Conservation (phyloP, 257 asterid species). For the Dorcoceras hygrometricum region DNA sequence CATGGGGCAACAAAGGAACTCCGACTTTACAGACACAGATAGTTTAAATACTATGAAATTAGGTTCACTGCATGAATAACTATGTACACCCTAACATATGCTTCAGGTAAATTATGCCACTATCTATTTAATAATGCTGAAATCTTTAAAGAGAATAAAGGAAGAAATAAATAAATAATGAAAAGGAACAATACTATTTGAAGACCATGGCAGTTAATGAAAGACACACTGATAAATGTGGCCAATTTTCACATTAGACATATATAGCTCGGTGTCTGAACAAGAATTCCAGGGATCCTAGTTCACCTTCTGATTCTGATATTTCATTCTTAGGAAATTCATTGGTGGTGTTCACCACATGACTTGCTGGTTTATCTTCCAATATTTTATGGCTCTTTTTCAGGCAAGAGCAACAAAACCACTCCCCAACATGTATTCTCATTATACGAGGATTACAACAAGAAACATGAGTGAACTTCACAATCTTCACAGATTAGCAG, state of each 20-base stretch:
- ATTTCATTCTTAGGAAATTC: no score
- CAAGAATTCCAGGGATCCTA: conserved; percentile 56
- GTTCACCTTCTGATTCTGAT: conserved; percentile 40
- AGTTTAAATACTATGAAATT: no score
- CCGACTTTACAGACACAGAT: not conserved
- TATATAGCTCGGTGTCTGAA: conserved; percentile 53
- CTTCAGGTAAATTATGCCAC: no score
- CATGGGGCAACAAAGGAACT: not conserved
- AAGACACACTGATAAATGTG: conserved; percentile 60
- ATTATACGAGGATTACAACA: conserved; percentile 59
- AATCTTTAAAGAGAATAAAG: no score
- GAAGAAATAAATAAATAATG: no score
- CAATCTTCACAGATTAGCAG: conserved; percentile 80
- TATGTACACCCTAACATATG: no score
- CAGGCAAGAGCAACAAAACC: conserved; percentile 76
- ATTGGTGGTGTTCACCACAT: not conserved
- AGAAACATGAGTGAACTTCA: conserved; percentile 61
- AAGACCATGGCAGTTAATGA: no score
- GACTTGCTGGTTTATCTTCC: conserved; percentile 48
- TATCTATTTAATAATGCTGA: no score
- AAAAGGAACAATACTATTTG: no score
- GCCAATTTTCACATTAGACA: conserved; percentile 62
- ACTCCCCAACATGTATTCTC: conserved; percentile 58
- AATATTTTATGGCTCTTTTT: conserved; percentile 54
- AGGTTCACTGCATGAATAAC: no score